Evolutionary conservation across 2,329 filamentous ascomycete species (phyloP).

Genomic region (Nemania abortiva): DNA sequence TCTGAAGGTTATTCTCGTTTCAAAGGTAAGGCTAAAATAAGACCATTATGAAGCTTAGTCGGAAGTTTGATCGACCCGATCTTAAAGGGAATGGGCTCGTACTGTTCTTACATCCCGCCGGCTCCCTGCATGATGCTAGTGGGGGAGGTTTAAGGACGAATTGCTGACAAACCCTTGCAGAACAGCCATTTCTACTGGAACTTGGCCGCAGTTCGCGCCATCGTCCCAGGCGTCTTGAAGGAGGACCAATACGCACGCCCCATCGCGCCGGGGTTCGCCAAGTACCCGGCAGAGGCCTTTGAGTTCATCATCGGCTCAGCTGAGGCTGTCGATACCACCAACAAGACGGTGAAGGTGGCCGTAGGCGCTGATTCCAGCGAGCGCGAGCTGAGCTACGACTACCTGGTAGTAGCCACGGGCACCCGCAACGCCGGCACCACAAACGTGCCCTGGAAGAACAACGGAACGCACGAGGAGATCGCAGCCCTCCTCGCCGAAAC

Average conservation of each 20-base stretch:
- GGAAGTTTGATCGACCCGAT: background rate
- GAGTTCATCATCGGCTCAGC: slow-evolving; percentile 66
- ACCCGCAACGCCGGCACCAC: slow-evolving; percentile 56
- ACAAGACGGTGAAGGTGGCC: slow-evolving; percentile 58
- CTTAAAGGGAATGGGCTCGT: background rate
- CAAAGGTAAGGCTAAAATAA: slow-evolving; percentile 58
- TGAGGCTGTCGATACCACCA: slow-evolving; percentile 55
- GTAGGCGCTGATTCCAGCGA: slow-evolving; percentile 47
- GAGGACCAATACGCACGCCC: slow-evolving; percentile 64
- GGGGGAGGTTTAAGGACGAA: background rate
- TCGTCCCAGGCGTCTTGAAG: slow-evolving; percentile 62
- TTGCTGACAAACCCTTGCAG: slow-evolving; percentile 51
- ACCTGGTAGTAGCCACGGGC: slow-evolving; percentile 70
- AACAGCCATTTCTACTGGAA: slow-evolving; percentile 72
- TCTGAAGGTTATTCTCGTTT: slow-evolving; percentile 67
- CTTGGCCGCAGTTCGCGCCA: slow-evolving; percentile 66
- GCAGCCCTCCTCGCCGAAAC: slow-evolving; percentile 56
- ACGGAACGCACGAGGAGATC: slow-evolving; percentile 60
- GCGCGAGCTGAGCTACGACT: slow-evolving; percentile 62
- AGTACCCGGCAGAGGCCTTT: slow-evolving; percentile 62
- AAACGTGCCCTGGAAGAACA: slow-evolving; percentile 64
- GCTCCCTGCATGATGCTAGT: background rate
- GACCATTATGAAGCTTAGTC: background rate
- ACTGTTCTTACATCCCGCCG: background rate
- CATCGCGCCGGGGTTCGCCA: slow-evolving; percentile 62